Percentiles rank a stretch among this genome's conserved stretches.
Conservation (phyloP, 2,329 filamentous ascomycete genomes). For the Ceratocystis variospora region DNA sequence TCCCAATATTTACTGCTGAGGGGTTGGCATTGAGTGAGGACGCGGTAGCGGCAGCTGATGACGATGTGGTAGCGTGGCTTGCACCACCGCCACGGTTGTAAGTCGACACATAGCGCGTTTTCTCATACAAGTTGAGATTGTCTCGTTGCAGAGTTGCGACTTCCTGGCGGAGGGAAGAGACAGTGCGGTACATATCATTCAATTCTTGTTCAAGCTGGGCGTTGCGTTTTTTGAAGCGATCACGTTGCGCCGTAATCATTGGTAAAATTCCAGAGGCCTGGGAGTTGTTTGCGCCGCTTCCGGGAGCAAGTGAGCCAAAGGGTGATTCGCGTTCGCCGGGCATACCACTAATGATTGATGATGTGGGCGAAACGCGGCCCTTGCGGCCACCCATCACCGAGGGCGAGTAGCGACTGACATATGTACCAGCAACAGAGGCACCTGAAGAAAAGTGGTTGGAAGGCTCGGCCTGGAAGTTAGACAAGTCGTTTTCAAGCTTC, state of each 20-base stretch:
- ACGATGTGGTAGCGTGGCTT: constrained; percentile 36
- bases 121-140: constrained; percentile 92
- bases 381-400: constrained; percentile 45
- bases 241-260: constrained; percentile 95
- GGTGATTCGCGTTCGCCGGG: constrained; percentile 45
- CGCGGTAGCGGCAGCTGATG: constrained; percentile 52
- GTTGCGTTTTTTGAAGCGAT: constrained; percentile 96
- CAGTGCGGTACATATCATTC: constrained; percentile 65
- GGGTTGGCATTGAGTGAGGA: constrained; percentile 56
- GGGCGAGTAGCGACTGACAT: constrained; percentile 64
- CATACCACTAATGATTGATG: constrained; percentile 87
- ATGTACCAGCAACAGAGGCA: constrained; percentile 85
- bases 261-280: constrained; percentile 65
- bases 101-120: constrained; percentile 88
- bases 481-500: constrained; percentile 82
- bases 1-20: constrained; percentile 49
- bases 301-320: constrained; percentile 43
- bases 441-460: constrained; percentile 69
- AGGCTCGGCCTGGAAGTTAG: constrained; percentile 67
- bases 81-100: constrained; percentile 53
- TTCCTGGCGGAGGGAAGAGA: constrained; percentile 80
- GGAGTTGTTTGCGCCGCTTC: constrained; percentile 25
- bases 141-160: constrained; percentile 87
- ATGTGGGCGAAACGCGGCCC: constrained; percentile 71
- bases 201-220: constrained; percentile 79